phyloP scores from a whole-genome alignment of 1,284 basidiomycete species.

The Tausonia pullulans region DNA sequence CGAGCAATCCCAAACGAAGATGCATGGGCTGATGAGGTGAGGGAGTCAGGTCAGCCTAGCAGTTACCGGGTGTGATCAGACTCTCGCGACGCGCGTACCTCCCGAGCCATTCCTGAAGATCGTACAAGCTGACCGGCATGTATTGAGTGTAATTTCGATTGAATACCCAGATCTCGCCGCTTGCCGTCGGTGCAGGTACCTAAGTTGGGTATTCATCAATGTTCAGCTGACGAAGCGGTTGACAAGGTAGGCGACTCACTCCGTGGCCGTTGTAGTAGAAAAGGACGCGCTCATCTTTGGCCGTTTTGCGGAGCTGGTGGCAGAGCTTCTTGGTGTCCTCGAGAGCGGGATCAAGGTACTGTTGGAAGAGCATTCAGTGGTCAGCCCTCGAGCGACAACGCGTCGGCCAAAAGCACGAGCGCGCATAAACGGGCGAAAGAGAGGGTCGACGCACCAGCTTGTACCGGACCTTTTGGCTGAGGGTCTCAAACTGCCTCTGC shows the following conservation, averaged over 20 bases:
- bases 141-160: constrained; percentile 97
- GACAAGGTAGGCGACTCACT: constrained; percentile 37
- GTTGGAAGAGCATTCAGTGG: constrained; percentile 26
- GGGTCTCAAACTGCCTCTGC: constrained; percentile 90
- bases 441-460: constrained; percentile 46
- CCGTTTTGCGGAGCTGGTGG: constrained; percentile 68
- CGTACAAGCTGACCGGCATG: constrained; percentile 88
- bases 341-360: constrained; percentile 83
- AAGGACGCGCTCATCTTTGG: constrained; percentile 85
- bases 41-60: constrained; percentile 18
- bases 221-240: neutral
- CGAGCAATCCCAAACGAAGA: constrained; percentile 98
- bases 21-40: constrained; percentile 56
- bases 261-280: constrained; percentile 99
- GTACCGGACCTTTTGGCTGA: constrained; percentile 72
- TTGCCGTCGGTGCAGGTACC: constrained; percentile 79
- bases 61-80: constrained; percentile 19
- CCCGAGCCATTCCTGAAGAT: constrained; percentile 82
- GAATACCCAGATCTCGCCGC: constrained; percentile 98
- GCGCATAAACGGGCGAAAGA: neutral
- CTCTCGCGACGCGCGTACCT: constrained; percentile 25
- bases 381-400: neutral
- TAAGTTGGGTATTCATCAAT: neutral
- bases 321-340: constrained; percentile 91
- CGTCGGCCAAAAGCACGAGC: neutral